Base-by-base conservation (phyloP, 768 basidiomycete species). In the Aureoboletus auriporus region DNA sequence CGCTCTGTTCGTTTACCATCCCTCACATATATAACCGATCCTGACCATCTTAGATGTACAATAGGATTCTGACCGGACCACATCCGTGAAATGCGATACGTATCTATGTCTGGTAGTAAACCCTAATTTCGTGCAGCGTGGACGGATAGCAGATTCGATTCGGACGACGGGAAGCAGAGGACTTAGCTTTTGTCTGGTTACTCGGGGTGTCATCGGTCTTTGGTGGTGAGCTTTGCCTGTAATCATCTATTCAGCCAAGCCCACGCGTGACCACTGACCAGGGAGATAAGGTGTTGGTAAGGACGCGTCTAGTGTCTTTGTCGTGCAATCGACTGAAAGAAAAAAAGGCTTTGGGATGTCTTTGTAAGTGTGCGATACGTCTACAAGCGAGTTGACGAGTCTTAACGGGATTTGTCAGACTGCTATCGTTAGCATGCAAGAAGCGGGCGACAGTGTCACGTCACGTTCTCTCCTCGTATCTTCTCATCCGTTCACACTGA, bases 351-450 rank as follows among this genome's bases (percentile, higher is more conserved):
- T 13, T 94, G 91, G 92, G 89, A 93, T 68, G 86, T 93, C 35
- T 91, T 85, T 54, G 80, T 79, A 50, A 64, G 77, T 68, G 31
- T 45, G 6, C 11, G 28, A 44, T 9, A 20, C 3, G 5, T 51
- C 3, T 47, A 11, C 37, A 5, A 2, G 41, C 5, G n/a, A n/a
- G n/a, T n/a, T 7, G 8, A 30, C 8, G 11, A 0, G 27, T 31
- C 35, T 47, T 7, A 50, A 38, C 16, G 0, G 0, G 3, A 35
- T 23, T n/a, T n/a, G 9, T 28, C 54, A 81, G 73, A 92, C 95
- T 0, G 95, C 91, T 0, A 83, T 89, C 29, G 82, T 94, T 55
- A 92, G 97, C 56, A 85, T 89, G 2, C 78, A 88, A 57, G 94
- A 95, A 64, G 88, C 93, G 2, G 94, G 95, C 7, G 82, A 86